Percentiles rank a stretch among this genome's conserved stretches.
phyloP scores from a whole-genome alignment of 2,329 filamentous ascomycete species.

The Thelonectria blattea region DNA sequence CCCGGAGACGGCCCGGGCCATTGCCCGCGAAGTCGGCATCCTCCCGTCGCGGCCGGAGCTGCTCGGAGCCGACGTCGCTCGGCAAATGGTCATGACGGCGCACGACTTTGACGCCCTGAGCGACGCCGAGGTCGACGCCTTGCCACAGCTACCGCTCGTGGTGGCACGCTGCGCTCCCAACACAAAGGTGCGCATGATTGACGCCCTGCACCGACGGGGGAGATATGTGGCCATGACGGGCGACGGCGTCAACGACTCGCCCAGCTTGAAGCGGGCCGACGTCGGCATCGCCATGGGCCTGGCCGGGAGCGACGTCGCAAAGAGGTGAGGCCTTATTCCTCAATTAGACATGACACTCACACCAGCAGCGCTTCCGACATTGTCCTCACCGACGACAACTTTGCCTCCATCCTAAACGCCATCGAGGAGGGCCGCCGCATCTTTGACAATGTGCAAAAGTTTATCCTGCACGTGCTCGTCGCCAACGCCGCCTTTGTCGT shows the following conservation, averaged over 20 bases:
- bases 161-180: constrained; percentile 73
- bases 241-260: constrained; percentile 74
- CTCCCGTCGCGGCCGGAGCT: constrained; percentile 59
- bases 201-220: constrained; percentile 69
- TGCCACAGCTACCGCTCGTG: constrained; percentile 69
- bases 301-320: constrained; percentile 73
- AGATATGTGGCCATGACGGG: constrained; percentile 74
- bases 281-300: constrained; percentile 76
- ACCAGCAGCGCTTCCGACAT: constrained; percentile 61
- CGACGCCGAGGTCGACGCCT: constrained; percentile 66
- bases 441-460: constrained; percentile 78
- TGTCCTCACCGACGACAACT: constrained; percentile 75
- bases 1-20: constrained; percentile 67
- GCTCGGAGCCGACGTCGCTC: constrained; percentile 56
- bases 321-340: constrained; percentile 48
- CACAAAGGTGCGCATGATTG: constrained; percentile 79
- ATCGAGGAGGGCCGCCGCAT: constrained; percentile 75
- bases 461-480: constrained; percentile 70
- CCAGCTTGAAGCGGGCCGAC: constrained; percentile 70
- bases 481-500: constrained; percentile 74
- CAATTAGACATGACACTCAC: background rate
- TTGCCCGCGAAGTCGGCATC: constrained; percentile 69
- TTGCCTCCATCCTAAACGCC: constrained; percentile 72
- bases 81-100: constrained; percentile 70
- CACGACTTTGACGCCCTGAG: constrained; percentile 70